Conservation (phyloP, 768 basidiomycete species). For the Termitomyces sp. region DNA sequence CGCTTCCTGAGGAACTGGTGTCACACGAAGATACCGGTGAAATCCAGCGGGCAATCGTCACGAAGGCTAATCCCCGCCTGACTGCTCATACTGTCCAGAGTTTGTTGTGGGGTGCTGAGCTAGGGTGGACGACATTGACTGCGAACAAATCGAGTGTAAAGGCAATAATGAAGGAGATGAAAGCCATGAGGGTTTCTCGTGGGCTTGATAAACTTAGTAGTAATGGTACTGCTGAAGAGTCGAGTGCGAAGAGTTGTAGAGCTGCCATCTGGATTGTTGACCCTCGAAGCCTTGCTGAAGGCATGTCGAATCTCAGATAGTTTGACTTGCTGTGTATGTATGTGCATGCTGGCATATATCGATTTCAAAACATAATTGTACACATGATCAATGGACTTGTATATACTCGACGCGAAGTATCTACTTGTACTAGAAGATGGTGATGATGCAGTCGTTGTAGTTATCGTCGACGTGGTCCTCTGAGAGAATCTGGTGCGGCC, state of each 20-base stretch:
- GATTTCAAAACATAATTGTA: not conserved
- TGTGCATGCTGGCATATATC: not conserved
- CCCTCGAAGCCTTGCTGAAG: conserved; percentile 76
- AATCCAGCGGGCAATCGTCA: conserved; percentile 51
- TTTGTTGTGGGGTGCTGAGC: conserved; percentile 61
- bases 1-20: conserved; percentile 20
- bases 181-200: conserved; percentile 29
- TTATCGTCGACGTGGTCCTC: conserved; percentile 9
- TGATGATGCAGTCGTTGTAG: conserved; percentile 11
- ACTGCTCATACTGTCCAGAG: conserved; percentile 79
- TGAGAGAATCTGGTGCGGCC: conserved; percentile 2
- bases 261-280: conserved; percentile 68
- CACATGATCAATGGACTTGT: not conserved
- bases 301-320: conserved; percentile 24
- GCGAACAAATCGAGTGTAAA: conserved; percentile 79
- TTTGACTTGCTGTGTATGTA: not conserved
- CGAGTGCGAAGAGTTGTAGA: conserved; percentile 11
- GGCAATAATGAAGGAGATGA: conserved; percentile 69
- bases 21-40: conserved; percentile 21
- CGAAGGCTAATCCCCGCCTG: conserved; percentile 52
- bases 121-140: conserved; percentile 84
- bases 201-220: conserved; percentile 23
- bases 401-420: not conserved
- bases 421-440: conserved; percentile 10
- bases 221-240: conserved; percentile 5